phyloP scores from a whole-genome alignment of 495 filamentous ascomycete genomes.

The Podospora australis region DNA sequence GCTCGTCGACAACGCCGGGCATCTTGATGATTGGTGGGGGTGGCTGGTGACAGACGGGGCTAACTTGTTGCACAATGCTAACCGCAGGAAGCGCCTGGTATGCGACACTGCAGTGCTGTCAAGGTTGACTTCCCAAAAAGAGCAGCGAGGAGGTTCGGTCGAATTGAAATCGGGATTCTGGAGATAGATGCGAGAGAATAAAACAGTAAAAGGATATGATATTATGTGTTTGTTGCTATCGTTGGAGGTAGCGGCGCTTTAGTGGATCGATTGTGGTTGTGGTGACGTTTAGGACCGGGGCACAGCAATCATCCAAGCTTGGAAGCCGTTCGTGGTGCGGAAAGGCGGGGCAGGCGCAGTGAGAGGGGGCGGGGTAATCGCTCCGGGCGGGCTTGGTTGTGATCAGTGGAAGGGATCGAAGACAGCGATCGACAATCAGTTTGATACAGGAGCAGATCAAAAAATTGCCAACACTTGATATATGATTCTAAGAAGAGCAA shows the following conservation, averaged over 20 bases:
- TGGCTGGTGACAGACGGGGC: neutral
- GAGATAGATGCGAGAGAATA: neutral
- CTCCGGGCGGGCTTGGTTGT: too few relatives aligned
- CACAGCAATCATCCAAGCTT: neutral
- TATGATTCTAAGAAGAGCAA: too few relatives aligned
- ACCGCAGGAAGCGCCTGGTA: too few relatives aligned
- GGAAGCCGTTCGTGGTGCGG: neutral
- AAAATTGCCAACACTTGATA: too few relatives aligned
- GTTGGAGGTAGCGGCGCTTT: too few relatives aligned
- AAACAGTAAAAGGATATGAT: neutral
- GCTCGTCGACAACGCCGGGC: slow-evolving; percentile 21
- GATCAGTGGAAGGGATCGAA: too few relatives aligned
- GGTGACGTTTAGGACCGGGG: slow-evolving; percentile 2
- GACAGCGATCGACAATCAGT: too few relatives aligned
- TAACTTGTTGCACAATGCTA: too few relatives aligned
- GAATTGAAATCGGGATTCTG: neutral
- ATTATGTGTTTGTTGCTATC: too few relatives aligned
- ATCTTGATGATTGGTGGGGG: slow-evolving; percentile 15
- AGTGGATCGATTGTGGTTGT: slow-evolving; percentile 1
- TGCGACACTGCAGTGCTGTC: too few relatives aligned
- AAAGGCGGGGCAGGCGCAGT: slow-evolving; percentile 17
- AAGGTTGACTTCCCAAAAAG: too few relatives aligned
- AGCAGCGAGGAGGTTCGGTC: neutral
- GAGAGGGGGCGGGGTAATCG: slow-evolving; percentile 19
- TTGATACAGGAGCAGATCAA: too few relatives aligned